Base-by-base conservation (phyloP, 306 rosid species). In the Glycine tomentella region DNA sequence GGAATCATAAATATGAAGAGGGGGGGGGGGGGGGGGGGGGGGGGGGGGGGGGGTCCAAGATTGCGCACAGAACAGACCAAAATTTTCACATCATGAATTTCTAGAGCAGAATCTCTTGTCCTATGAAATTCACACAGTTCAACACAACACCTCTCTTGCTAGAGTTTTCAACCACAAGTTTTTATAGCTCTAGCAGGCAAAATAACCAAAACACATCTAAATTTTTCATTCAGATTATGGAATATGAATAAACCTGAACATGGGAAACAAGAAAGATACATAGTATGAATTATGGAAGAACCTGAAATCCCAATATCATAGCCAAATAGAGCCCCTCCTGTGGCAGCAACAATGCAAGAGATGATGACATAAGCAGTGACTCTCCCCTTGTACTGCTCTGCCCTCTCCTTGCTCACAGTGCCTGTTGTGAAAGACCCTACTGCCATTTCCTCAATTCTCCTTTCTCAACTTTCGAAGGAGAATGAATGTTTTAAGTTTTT, bases 221-320 rank as follows among this genome's bases (percentile, higher is more conserved):
- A 14, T 70, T 63, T 62, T 73, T 4, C 20, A 69, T 69, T 57
- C 17, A 53, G 58, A 20, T 4, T 6, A 57, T 9, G 57, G 5
- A 42, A 20, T 44, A 42, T 7, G 48, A 58, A 69, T 51, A 46
- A 59, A 58, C 31, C 33, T 51, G 8, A 72, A 87, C 45, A 58
- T 3, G 2, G 14, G 25, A 81, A 73, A 33, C 13, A 46, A 38
- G 44, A 31, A 59, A 73, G 38, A 50, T 0, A 15, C 56, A 63
- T 42, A 9, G 61, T 36, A 49, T 11, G 66, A 77, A 72, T 73
- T 46, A 48, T 17, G 64, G 20, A 81, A 16, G 59, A 74, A 92
- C 98, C 98, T 91, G 98, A 94, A 90, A 94, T 86, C 63, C 98
- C 98, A 81, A 94, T 86, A 80, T 94, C 98, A 91, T 92, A 92